These are phyloP conservation scores for Mrakia frigida DNA, from an alignment of 768 basidiomycete genomes.

Conservation along the genomic window DNA sequence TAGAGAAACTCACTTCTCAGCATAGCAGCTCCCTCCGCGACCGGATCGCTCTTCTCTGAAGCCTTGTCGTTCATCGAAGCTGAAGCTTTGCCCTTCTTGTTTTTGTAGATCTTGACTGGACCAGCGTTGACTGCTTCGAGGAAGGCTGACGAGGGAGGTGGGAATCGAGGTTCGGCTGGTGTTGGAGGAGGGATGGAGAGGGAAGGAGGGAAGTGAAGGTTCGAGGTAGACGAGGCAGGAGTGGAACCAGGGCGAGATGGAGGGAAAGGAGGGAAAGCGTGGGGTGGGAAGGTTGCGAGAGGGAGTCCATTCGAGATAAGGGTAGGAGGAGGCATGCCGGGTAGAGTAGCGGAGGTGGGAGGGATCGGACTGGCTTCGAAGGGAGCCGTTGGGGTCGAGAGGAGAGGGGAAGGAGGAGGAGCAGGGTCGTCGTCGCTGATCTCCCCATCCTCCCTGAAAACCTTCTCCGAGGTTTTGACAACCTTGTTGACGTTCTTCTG, in stretches of 20 bases:
- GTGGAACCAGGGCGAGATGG: background rate
- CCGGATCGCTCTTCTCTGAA: conserved; percentile 11
- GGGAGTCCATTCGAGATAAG: background rate
- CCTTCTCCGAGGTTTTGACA: background rate
- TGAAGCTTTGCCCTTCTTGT: background rate
- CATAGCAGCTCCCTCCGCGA: conserved; percentile 12
- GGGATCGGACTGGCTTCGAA: background rate
- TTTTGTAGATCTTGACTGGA: background rate
- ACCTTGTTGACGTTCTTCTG: background rate
- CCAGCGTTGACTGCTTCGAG: conserved; percentile 21
- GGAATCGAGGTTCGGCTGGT: conserved; percentile 18
- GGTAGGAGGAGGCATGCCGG: background rate
- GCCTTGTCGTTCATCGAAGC: background rate
- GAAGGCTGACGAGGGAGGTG: conserved; percentile 23
- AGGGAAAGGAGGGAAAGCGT: background rate
- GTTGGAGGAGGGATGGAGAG: background rate
- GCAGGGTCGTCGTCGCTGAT: conserved; percentile 14
- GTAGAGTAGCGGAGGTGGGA: background rate
- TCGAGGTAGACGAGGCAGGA: background rate
- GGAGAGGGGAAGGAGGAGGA: background rate
- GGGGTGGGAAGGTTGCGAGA: background rate
- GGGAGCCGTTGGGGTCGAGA: background rate
- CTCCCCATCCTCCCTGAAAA: conserved; percentile 11
- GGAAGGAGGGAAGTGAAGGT: background rate
- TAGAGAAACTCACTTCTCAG: conserved; percentile 18